Base-by-base conservation (phyloP, 345 rosid species). In the Combretum micranthum region DNA sequence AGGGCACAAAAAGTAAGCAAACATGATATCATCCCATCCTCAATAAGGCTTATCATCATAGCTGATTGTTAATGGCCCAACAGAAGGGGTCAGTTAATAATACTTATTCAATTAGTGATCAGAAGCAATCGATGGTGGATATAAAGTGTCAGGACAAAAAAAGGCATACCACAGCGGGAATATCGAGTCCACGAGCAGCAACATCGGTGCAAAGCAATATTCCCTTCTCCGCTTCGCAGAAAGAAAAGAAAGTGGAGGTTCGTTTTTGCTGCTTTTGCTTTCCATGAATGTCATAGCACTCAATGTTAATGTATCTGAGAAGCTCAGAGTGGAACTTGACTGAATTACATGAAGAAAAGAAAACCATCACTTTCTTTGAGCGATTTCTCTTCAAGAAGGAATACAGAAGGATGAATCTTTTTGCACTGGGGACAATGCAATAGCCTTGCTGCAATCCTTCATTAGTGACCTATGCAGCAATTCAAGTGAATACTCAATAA, bases 121-220 rank as follows among this genome's bases (percentile, higher is more conserved):
- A 1, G 39, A 32, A 11, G 39, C 39, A 32, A 32, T 1, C 5
- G 39, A 32, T 32, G 39, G 39, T 4, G 9, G 39, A 9, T 4
- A 32, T 7, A 5, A 10, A 53, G 20, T 20, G 15, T 0, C 54
- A n/a, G 32, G 13, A 45, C 49, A 4, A 18, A 17, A 21, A 56
- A 55, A 47, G 42, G 53, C 73, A 50, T 82, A 87, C 99, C 96
- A 90, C 99, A 32, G 92, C 65, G 50, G 99, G 96, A 72, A 93
- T 87, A 75, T 93, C 99, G 19, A 93, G 97, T 61, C 97, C 99
- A 73, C 99, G 97, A 21, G 96, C 99, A 43, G 97, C 97, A 59
- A 90, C 97, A 74, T 90, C 97, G 64, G 99, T 94, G 62, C 99
- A 90, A 17, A 94, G 75, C 85, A 94, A 65, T 64, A 90, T 80